A percentile compares a stretch with the other conserved stretches of the same genome.
Evolutionary conservation across 78 protist genomes (phyloP).

Genomic region (Creolimax fragrantissima): DNA sequence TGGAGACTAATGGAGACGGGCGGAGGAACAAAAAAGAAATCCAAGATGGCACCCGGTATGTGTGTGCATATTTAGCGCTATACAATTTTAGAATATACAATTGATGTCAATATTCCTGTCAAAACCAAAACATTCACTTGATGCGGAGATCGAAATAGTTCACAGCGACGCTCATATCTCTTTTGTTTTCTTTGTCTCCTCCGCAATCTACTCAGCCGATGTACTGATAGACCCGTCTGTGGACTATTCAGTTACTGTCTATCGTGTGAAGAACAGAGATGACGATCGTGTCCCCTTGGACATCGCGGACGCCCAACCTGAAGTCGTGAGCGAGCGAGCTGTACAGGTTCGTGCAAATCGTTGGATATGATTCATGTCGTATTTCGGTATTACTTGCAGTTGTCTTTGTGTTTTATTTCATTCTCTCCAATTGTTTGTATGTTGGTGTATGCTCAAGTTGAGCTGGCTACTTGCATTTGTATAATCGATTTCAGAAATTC

Average conservation of each 20-base stretch:
- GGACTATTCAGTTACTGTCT: neutral
- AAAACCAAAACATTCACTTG: too few species aligned
- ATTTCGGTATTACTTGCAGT: too few species aligned
- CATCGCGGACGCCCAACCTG: conserved; percentile 25
- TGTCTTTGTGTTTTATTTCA: too few species aligned
- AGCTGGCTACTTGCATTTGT: too few species aligned
- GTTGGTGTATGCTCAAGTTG: too few species aligned
- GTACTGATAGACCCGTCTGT: neutral
- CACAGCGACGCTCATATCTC: too few species aligned
- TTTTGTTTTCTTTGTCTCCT: too few species aligned
- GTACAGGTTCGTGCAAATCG: neutral
- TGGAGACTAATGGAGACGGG: conserved; percentile 80
- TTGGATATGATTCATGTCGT: too few species aligned
- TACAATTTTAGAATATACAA: neutral
- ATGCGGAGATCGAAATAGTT: too few species aligned
- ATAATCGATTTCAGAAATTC: too few species aligned
- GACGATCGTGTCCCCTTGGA: neutral
- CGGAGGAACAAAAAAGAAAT: neutral
- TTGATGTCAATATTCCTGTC: neutral
- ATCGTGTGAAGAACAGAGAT: neutral
- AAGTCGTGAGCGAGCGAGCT: conserved; percentile 9
- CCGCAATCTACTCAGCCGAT: neutral
- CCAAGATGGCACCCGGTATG: neutral
- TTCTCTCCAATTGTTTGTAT: too few species aligned
- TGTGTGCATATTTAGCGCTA: neutral